phyloP scores from a whole-genome alignment of 257 asterid species.

The Solanum etuberosum region DNA sequence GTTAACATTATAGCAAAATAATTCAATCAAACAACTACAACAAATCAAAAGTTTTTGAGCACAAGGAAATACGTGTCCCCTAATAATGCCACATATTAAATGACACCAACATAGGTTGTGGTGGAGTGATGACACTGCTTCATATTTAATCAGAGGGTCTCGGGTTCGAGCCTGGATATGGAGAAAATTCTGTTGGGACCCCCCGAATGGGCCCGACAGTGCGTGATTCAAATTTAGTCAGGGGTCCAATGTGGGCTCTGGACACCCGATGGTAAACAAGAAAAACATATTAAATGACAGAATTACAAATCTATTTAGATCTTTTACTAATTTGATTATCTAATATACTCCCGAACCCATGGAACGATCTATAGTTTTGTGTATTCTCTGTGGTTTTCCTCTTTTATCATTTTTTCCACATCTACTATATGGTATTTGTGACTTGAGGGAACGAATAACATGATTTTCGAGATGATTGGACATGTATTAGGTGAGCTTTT shows the following conservation, averaged over 20 bases:
- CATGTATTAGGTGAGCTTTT: background rate
- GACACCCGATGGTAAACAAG: background rate
- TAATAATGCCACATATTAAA: background rate
- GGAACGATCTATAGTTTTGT: background rate
- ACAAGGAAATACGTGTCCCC: background rate
- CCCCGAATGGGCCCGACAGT: accelerated
- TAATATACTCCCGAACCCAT: background rate
- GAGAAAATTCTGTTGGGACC: background rate
- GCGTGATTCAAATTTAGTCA: background rate
- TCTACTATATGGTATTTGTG: background rate
- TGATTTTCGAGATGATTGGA: background rate
- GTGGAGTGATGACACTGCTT: background rate
- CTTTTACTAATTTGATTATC: background rate
- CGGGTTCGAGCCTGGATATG: too few species aligned
- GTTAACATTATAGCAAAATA: background rate
- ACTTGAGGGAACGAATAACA: background rate
- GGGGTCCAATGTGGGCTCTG: too few species aligned
- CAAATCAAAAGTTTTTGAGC: background rate
- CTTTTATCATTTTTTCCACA: background rate
- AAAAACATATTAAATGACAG: background rate
- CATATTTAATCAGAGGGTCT: background rate
- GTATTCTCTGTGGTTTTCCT: background rate
- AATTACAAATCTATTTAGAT: background rate
- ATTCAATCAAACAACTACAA: background rate
- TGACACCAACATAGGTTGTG: background rate